Conservation (phyloP, 2,329 filamentous ascomycete genomes). For the Diplodia sapinea region DNA sequence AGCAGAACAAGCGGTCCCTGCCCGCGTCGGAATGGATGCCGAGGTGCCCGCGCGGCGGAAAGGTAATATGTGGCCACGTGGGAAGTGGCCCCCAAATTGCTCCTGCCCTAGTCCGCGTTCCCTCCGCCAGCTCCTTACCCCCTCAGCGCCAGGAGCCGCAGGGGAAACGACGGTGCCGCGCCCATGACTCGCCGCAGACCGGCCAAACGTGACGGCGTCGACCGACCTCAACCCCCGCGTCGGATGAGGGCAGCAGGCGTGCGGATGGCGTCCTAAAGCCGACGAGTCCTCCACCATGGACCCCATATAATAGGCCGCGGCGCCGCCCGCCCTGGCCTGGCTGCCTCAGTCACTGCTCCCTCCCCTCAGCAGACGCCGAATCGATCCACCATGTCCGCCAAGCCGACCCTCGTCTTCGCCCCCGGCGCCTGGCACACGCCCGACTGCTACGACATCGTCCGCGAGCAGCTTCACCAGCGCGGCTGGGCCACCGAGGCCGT, state of each 20-base stretch:
- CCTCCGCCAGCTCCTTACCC: not conserved
- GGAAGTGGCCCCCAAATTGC: not conserved
- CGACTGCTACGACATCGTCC: conserved; percentile 38
- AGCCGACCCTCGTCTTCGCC: conserved; percentile 47
- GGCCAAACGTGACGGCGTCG: not conserved
- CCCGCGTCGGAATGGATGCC: not conserved
- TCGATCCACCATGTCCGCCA: conserved; percentile 12
- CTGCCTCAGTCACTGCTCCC: no score
- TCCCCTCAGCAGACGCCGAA: no score
- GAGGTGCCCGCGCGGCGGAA: not conserved
- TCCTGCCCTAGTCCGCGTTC: not conserved
- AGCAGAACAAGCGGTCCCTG: not conserved
- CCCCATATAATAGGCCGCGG: not conserved
- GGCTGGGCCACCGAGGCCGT: conserved; percentile 42
- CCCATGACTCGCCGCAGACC: not conserved
- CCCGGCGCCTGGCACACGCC: conserved; percentile 50
- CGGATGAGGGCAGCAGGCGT: not conserved
- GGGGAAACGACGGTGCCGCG: not conserved
- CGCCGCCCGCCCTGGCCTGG: not conserved
- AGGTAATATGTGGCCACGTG: not conserved
- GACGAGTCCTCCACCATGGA: not conserved
- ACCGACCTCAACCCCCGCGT: not conserved
- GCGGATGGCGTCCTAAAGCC: no score
- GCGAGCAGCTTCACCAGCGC: conserved; percentile 38
- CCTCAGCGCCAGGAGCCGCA: not conserved